Percentiles rank a stretch among this genome's conserved stretches.
Evolutionary conservation across 2,329 filamentous ascomycete genomes (phyloP).

Genomic region (Stagonosporopsis tanaceti): DNA sequence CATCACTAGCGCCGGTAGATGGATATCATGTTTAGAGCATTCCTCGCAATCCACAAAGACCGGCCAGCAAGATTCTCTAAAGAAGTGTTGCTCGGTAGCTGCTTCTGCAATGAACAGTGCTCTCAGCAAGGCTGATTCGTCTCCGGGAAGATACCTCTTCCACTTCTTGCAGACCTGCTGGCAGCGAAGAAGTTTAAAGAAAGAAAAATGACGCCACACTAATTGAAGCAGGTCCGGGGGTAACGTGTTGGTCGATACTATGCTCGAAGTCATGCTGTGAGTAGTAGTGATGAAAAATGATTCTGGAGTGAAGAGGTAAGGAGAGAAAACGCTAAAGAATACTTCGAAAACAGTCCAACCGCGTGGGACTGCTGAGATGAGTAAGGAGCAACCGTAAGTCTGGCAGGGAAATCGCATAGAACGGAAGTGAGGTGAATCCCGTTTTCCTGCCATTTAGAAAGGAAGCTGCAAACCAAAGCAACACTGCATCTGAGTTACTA

Average conservation of each 20-base stretch:
- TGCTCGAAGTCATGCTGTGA: neutral
- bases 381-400: too few species aligned
- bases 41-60: neutral
- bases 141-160: neutral
- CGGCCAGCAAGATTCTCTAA: neutral
- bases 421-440: neutral
- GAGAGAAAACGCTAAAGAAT: neutral
- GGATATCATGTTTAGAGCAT: too few species aligned
- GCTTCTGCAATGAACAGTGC: neutral
- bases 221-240: constrained; percentile 7
- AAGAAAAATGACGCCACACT: neutral
- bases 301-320: neutral
- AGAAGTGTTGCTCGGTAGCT: neutral
- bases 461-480: neutral
- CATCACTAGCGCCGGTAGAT: neutral
- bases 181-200: constrained; percentile 8
- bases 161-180: constrained; percentile 11
- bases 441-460: neutral
- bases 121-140: constrained; percentile 1
- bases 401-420: too few species aligned
- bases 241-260: neutral
- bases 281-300: neutral
- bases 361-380: too few species aligned
- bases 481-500: neutral
- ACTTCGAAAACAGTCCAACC: too few species aligned